phyloP scores from a whole-genome alignment of 805 yeast species.

The Schizosaccharomyces octosporus region DNA sequence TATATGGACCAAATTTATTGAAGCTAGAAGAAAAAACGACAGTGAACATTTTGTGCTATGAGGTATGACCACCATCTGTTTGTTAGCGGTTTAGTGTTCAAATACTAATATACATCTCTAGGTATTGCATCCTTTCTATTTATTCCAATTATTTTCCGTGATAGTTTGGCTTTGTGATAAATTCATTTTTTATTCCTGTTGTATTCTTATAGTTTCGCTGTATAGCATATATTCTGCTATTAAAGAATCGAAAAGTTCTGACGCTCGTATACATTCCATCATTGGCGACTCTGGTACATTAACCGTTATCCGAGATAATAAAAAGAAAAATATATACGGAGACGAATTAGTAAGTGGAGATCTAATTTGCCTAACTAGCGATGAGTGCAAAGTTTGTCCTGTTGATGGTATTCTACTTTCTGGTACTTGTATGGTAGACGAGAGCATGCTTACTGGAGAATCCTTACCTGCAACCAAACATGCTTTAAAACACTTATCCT shows the following conservation, averaged over 20 bases:
- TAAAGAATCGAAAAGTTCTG: slow-evolving; percentile 39
- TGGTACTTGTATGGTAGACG: slow-evolving; percentile 92
- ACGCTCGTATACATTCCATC: slow-evolving; percentile 44
- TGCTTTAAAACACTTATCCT: slow-evolving; percentile 28
- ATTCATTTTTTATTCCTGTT: slow-evolving; percentile 77
- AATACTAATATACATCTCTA: neutral
- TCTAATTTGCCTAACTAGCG: slow-evolving; percentile 73
- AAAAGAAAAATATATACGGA: slow-evolving; percentile 53
- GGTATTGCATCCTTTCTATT: slow-evolving; percentile 67
- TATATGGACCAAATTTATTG: slow-evolving; percentile 57
- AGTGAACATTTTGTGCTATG: slow-evolving; percentile 45
- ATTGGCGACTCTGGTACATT: slow-evolving; percentile 56
- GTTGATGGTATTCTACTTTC: slow-evolving; percentile 69
- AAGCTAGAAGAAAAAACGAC: slow-evolving; percentile 52
- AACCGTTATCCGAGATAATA: slow-evolving; percentile 74
- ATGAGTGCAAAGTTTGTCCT: slow-evolving; percentile 46
- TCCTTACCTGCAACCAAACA: slow-evolving; percentile 83
- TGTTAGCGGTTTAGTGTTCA: neutral
- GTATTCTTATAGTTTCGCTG: slow-evolving; percentile 69
- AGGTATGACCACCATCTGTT: slow-evolving; percentile 19
- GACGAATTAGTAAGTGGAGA: slow-evolving; percentile 86
- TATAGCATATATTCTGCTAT: slow-evolving; percentile 58
- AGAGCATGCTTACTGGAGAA: slow-evolving; percentile 94
- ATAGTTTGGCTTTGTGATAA: slow-evolving; percentile 78
- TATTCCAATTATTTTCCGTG: slow-evolving; percentile 82